Evolutionary conservation across 306 rosid genomes (phyloP).

Genomic region (Begonia loranthoides): DNA sequence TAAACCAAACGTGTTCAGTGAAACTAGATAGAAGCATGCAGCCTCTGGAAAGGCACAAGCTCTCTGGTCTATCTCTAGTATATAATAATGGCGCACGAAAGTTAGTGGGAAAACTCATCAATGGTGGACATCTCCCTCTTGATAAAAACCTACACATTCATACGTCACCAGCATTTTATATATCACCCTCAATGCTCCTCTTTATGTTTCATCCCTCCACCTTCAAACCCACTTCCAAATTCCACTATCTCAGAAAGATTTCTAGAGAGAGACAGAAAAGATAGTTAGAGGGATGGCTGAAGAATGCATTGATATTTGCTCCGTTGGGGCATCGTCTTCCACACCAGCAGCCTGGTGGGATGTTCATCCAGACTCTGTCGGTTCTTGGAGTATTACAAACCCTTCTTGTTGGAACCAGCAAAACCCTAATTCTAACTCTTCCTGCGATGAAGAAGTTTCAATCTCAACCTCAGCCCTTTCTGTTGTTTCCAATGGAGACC

Average conservation of each 20-base stretch:
- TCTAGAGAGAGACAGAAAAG: slow-evolving; percentile 1
- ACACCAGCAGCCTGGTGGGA: slow-evolving; percentile 74
- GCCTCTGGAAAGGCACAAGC: slow-evolving; percentile 1
- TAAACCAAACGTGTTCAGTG: not conserved
- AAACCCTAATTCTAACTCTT: slow-evolving; percentile 54
- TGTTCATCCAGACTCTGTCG: slow-evolving; percentile 22
- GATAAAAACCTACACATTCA: slow-evolving; percentile 15
- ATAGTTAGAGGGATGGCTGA: slow-evolving; percentile 35
- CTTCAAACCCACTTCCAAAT: slow-evolving; percentile 23
- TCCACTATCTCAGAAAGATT: slow-evolving; percentile 11
- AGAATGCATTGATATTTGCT: slow-evolving; percentile 41
- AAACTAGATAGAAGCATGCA: not conserved
- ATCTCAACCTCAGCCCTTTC: slow-evolving; percentile 61
- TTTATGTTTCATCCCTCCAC: slow-evolving; percentile 15
- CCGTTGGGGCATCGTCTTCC: slow-evolving; percentile 39
- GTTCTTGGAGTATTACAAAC: slow-evolving; percentile 40
- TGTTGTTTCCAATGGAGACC: slow-evolving; percentile 45
- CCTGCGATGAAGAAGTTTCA: slow-evolving; percentile 69
- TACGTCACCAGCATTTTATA: slow-evolving; percentile 46
- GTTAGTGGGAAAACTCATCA: slow-evolving; percentile 69
- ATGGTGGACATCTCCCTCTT: slow-evolving; percentile 57
- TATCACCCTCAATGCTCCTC: slow-evolving; percentile 14
- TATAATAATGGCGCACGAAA: slow-evolving; percentile 72
- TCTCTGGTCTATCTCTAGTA: slow-evolving; percentile 10
- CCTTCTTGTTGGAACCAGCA: slow-evolving; percentile 14